These are phyloP conservation scores for Botryococcus braunii DNA, from an alignment of 163 green algal species.

Conservation along the genomic window DNA sequence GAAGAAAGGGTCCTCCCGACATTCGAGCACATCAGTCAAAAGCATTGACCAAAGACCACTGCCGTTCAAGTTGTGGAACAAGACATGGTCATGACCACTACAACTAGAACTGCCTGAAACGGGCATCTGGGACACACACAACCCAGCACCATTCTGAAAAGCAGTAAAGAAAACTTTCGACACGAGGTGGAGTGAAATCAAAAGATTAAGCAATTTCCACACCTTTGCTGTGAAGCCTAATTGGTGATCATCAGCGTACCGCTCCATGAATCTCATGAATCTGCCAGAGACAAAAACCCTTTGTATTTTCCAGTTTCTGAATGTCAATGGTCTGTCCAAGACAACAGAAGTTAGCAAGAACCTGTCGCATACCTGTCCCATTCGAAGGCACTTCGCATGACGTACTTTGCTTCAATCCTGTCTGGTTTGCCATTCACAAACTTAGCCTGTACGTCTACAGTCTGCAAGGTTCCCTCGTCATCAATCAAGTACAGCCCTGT, in stretches of 20 bases:
- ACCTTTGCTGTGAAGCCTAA: conserved; percentile 74
- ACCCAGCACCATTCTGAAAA: too few relatives aligned
- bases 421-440: conserved; percentile 94
- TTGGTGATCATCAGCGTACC: conserved; percentile 80
- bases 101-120: too few relatives aligned
- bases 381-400: conserved; percentile 70
- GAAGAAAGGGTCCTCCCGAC: too few relatives aligned
- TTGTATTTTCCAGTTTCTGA: neutral
- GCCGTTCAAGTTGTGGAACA: too few relatives aligned
- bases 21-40: too few relatives aligned
- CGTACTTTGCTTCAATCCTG: conserved; percentile 42
- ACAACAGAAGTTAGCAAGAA: neutral
- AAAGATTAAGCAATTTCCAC: too few relatives aligned
- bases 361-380: conserved; percentile 16
- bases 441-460: conserved; percentile 90
- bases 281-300: conserved; percentile 14
- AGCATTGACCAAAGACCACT: too few relatives aligned
- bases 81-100: too few relatives aligned
- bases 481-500: conserved; percentile 94
- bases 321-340: neutral
- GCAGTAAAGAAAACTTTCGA: too few relatives aligned
- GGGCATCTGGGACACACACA: too few relatives aligned
- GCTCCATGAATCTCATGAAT: conserved; percentile 97
- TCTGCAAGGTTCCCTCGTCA: conserved; percentile 79
- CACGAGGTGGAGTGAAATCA: too few relatives aligned